Evolutionary conservation across 257 asterid species (phyloP), one percentile per base, ranked within the genome.

Genomic region (Henckelia pumila): DNA sequence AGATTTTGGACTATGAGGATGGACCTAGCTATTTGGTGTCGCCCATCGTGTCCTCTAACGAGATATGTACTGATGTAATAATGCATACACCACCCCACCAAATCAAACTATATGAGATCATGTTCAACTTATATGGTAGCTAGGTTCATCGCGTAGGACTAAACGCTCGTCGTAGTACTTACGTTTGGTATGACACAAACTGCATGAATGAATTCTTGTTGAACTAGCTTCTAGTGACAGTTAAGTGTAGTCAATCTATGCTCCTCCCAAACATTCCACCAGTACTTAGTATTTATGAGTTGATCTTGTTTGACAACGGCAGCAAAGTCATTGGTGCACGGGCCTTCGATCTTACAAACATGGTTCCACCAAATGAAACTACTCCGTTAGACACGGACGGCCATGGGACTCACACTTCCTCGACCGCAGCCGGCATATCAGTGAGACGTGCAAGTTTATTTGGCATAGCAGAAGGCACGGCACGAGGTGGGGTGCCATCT

Each of bases 381-480:
- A 60, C 83, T n/a, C 93, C 96, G 0, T 78, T 71, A 28, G 97
- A 91, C 44, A 0, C 6, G 2, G 81, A 77, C 0, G 96, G 96
- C 13, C 96, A 91, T 28, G 97, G 97, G 25, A 83, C 95, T n/a
- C 97, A 91, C 82, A 91, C 97, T 0, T 77, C 96, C 70, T 91
- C 97, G 0, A 91, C 95, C 0, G 97, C 85, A 0, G 88, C 88
- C 0, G 96, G 96, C 0, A 22, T 47, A 20, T 47, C 78, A 11
- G 91, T 88, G 21, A 64, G n/a, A 1, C 81, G 76, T 9, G 88
- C 86, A 0, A 86, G 73, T 68, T 20, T 85, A 6, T 78, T 73
- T 19, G 88, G 89, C 29, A 35, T 88, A 14, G 89, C 79, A 0
- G 17, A 66, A n/a, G 95, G 96, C 7, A 86, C 86, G 0, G 96